These are phyloP conservation scores for Echinosophora koreensis DNA, from an alignment of 306 rosid genomes.

Conservation along the genomic window DNA sequence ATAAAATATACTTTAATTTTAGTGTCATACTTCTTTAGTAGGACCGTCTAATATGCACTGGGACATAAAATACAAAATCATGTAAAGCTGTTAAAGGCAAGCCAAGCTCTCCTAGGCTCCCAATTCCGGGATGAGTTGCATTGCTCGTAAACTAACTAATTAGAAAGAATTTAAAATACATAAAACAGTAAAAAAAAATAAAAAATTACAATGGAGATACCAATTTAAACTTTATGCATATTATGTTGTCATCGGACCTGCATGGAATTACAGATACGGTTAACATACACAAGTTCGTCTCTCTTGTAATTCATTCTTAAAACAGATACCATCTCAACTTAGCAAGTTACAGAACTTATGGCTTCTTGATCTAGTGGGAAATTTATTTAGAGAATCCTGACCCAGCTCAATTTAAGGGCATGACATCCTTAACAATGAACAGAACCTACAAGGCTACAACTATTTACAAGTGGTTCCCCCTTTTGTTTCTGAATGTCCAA, in stretches of 20 bases:
- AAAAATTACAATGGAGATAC: background rate
- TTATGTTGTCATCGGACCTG: background rate
- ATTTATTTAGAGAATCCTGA: slow-evolving; percentile 41
- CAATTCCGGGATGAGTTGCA: too few relatives aligned
- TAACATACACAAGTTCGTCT: slow-evolving; percentile 22
- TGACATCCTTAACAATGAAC: slow-evolving; percentile 20
- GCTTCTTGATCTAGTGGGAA: slow-evolving; percentile 41
- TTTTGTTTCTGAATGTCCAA: slow-evolving; percentile 39
- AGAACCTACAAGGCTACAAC: slow-evolving; percentile 34
- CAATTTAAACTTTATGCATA: background rate
- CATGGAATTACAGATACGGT: background rate
- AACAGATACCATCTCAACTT: slow-evolving; percentile 43
- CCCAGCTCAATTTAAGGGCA: slow-evolving; percentile 28
- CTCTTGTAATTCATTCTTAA: slow-evolving; percentile 26
- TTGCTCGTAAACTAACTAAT: too few relatives aligned
- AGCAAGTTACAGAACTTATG: slow-evolving; percentile 44
- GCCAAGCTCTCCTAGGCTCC: too few relatives aligned
- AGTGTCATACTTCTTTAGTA: too few relatives aligned
- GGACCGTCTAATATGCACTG: too few relatives aligned
- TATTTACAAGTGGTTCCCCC: slow-evolving; percentile 30
- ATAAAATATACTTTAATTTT: too few relatives aligned
- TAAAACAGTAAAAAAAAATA: too few relatives aligned
- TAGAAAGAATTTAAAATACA: too few relatives aligned
- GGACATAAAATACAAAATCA: too few relatives aligned
- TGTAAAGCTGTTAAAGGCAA: too few relatives aligned